Percentiles rank a stretch among this genome's conserved stretches.
Evolutionary conservation across 257 asterid genomes (phyloP).

Genomic region (Euphrasia confusa): DNA sequence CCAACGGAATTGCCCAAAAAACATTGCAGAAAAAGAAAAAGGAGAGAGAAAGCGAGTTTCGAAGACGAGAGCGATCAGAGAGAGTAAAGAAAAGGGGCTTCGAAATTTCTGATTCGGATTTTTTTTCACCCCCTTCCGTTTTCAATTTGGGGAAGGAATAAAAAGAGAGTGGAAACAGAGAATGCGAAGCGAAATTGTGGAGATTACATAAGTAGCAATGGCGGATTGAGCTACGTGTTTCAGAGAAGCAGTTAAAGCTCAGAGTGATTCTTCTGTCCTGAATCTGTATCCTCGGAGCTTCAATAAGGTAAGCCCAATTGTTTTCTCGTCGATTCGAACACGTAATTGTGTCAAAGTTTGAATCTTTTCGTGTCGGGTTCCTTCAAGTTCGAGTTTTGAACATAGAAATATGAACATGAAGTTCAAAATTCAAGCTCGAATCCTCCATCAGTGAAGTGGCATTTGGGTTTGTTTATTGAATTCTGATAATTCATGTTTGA

Average conservation of each 20-base stretch:
- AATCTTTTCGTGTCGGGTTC: slow-evolving; percentile 29
- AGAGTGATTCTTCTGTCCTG: slow-evolving; percentile 26
- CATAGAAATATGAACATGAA: slow-evolving; percentile 40
- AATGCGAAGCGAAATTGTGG: slow-evolving; percentile 42
- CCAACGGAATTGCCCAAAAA: slow-evolving; percentile 27
- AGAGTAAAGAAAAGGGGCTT: slow-evolving; percentile 43
- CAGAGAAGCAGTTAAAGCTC: slow-evolving; percentile 34
- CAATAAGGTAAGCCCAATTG: slow-evolving; percentile 47
- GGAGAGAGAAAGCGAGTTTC: slow-evolving; percentile 42
- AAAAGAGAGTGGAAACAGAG: slow-evolving; percentile 27
- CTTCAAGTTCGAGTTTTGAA: slow-evolving; percentile 34
- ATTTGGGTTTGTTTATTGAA: slow-evolving; percentile 37
- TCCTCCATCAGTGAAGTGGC: slow-evolving; percentile 35
- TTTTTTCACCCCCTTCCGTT: neutral
- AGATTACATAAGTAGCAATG: slow-evolving; percentile 33
- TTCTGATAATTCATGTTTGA: slow-evolving; percentile 24
- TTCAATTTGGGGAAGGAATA: slow-evolving; percentile 10
- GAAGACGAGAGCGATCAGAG: slow-evolving; percentile 43
- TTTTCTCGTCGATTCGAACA: slow-evolving; percentile 26
- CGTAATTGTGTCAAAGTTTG: slow-evolving; percentile 32
- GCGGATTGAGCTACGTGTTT: slow-evolving; percentile 35
- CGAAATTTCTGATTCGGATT: slow-evolving; percentile 38
- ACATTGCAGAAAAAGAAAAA: slow-evolving; percentile 29
- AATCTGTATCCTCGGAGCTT: slow-evolving; percentile 40
- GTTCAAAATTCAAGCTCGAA: slow-evolving; percentile 45